These are phyloP conservation scores for Zygotorulaspora florentina DNA, from an alignment of 805 yeast genomes.

Conservation along the genomic window DNA sequence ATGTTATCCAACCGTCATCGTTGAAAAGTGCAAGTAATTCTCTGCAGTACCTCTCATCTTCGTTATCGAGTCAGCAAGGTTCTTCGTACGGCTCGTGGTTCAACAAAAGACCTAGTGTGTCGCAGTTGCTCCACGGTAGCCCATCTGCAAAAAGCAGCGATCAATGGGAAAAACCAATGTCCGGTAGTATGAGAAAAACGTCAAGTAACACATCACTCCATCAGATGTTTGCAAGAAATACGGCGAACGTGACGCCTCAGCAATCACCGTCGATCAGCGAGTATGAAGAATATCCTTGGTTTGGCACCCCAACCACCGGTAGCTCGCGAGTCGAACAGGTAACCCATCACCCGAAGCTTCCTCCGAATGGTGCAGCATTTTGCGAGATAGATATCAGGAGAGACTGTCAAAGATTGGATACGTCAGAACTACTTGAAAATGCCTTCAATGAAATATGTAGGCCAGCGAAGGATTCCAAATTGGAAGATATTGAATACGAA, in stretches of 20 bases:
- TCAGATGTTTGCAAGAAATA: slow-evolving; percentile 18
- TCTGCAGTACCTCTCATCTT: slow-evolving; percentile 38
- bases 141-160: slow-evolving; percentile 24
- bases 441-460: slow-evolving; percentile 25
- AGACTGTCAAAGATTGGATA: slow-evolving; percentile 26
- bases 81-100: slow-evolving; percentile 36
- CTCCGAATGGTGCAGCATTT: slow-evolving; percentile 11
- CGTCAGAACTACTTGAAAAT: slow-evolving; percentile 28
- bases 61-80: slow-evolving; percentile 34
- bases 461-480: slow-evolving; percentile 5
- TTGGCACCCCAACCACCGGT: slow-evolving; percentile 29
- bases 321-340: slow-evolving; percentile 16
- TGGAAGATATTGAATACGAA: slow-evolving; percentile 10
- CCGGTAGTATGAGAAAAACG: slow-evolving; percentile 23
- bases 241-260: slow-evolving; percentile 30
- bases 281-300: slow-evolving; percentile 43
- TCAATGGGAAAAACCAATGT: slow-evolving; percentile 26
- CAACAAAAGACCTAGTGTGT: slow-evolving; percentile 24
- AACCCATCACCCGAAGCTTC: slow-evolving; percentile 6
- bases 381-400: slow-evolving; percentile 22
- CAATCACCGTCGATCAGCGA: slow-evolving; percentile 37
- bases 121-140: slow-evolving; percentile 23
- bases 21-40: slow-evolving; percentile 37
- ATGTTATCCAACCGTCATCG: slow-evolving; percentile 35
- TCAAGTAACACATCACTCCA: slow-evolving; percentile 27